Base-by-base conservation (phyloP, 2,329 filamentous ascomycete genomes). In the Remersonia thermophila region DNA sequence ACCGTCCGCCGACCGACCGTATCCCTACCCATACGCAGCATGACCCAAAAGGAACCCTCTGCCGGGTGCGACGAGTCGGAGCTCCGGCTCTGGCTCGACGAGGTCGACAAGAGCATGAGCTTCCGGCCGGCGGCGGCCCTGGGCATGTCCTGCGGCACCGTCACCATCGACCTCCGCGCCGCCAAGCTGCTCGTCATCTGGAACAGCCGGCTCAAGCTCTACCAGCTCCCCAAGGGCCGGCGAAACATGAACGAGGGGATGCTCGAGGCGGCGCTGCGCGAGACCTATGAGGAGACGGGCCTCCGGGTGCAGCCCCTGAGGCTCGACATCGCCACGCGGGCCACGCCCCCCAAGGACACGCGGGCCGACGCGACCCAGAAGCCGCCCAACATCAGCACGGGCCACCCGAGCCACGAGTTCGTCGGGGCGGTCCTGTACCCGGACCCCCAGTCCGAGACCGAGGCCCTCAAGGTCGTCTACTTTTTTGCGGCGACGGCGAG, bases 201-300 rank as follows among this genome's bases (percentile, higher is more conserved):
- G 48, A 66, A 68, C 49, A 55, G 50, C 17, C 54, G 54, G 30
- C 58, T 62, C 40, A 52, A 55, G 13, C 60, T 66, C 42, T 61
- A 55, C 46, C 63, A 67, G 49, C 54, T 68, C 6, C 65, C 65
- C 33, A 67, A 68, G 47, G 65, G 65, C 32, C 58, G 63, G 41
- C 66, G 65, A 47, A 61, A 67, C 46, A 60, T 69, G 30, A 57
- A 55, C 37, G 65, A 69, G 43, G 55, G 54, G 41, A 51, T 65
- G 25, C 55, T 59, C 17, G 50, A 49, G 2, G 55, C 64, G 0
- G 65, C 65, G 10, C 42, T 68, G 11, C 60, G 65, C 18, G 65
- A 68, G 48, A 66, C 65, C 0, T 54, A 54, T 30, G 65, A 69
- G 42, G 65, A 69, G 47, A 66, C 64, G 6, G 65, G 65, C 4